Evolutionary conservation across 2,329 filamentous ascomycete genomes (phyloP).

Genomic region (Drechslera avenae): DNA sequence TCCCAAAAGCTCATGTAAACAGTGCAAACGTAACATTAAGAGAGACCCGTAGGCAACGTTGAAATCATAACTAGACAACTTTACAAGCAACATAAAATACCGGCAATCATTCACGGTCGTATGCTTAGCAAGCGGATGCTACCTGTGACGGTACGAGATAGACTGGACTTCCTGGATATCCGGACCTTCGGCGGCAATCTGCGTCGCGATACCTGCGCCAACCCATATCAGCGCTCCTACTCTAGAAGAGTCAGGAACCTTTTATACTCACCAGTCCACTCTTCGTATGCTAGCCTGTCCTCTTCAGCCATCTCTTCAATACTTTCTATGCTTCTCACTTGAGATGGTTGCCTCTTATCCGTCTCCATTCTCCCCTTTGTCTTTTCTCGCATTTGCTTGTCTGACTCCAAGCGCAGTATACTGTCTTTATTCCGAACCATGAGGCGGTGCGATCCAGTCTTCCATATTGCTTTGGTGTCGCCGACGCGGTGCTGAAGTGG

Average conservation of each 20-base stretch:
- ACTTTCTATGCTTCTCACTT: constrained; percentile 13
- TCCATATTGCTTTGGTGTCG: constrained; percentile 8
- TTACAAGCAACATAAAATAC: background rate
- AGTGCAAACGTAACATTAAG: background rate
- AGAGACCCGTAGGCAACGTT: background rate
- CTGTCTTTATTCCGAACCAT: constrained; percentile 11
- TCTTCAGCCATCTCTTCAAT: constrained; percentile 17
- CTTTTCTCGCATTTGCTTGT: background rate
- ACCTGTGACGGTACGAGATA: constrained; percentile 2
- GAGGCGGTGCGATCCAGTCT: constrained; percentile 5
- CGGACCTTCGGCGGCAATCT: constrained; percentile 4
- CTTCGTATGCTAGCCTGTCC: constrained; percentile 6
- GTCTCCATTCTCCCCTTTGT: background rate
- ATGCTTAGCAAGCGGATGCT: background rate
- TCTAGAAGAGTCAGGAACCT: background rate
- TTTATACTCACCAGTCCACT: constrained; percentile 12
- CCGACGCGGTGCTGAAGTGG: constrained; percentile 10
- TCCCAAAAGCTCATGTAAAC: too few relatives aligned
- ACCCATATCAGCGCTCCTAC: background rate
- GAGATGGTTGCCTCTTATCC: background rate
- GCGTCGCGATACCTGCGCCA: constrained; percentile 6
- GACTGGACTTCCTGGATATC: constrained; percentile 5
- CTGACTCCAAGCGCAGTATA: constrained; percentile 2
- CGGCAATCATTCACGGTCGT: background rate
- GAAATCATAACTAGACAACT: background rate